A percentile compares a stretch with the other conserved stretches of the same genome.
Evolutionary conservation across 306 rosid species (phyloP).

Genomic region (Astragalus membranaceus): DNA sequence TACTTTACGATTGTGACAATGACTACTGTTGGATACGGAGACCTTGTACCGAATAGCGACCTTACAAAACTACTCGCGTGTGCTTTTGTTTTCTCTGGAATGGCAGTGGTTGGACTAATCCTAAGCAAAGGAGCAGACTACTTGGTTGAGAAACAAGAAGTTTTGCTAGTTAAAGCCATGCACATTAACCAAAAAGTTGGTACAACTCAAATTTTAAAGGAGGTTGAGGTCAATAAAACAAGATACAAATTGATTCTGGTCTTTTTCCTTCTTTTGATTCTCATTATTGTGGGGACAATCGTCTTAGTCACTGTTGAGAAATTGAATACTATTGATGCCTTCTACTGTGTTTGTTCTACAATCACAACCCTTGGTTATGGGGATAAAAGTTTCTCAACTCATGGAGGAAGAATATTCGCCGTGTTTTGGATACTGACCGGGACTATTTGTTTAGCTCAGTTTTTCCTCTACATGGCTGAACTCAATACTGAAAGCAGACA

Average conservation of each 20-base stretch:
- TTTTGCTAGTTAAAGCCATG: constrained; percentile 38
- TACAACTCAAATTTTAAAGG: constrained; percentile 26
- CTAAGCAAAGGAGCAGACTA: constrained; percentile 44
- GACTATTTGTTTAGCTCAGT: constrained; percentile 65
- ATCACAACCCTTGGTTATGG: constrained; percentile 55
- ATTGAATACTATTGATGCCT: constrained; percentile 28
- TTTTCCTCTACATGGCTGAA: constrained; percentile 73
- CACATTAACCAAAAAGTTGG: constrained; percentile 25
- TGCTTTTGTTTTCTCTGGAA: constrained; percentile 47
- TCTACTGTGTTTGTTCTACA: constrained; percentile 48
- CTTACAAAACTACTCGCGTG: constrained; percentile 45
- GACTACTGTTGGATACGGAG: constrained; percentile 56
- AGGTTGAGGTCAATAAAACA: constrained; percentile 34
- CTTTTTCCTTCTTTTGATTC: constrained; percentile 23
- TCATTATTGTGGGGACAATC: constrained; percentile 21
- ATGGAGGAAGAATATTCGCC: constrained; percentile 67
- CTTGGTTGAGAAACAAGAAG: constrained; percentile 43
- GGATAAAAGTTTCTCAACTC: constrained; percentile 76
- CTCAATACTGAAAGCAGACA: constrained; percentile 59
- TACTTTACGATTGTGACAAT: constrained; percentile 46
- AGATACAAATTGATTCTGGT: constrained; percentile 33
- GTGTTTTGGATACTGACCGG: constrained; percentile 73
- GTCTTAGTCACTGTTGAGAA: constrained; percentile 33
- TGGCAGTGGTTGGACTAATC: constrained; percentile 39
- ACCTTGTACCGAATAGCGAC: constrained; percentile 38